Conservation (phyloP, 352 stramenopile genomes). For the Phytophthora crassamura region DNA sequence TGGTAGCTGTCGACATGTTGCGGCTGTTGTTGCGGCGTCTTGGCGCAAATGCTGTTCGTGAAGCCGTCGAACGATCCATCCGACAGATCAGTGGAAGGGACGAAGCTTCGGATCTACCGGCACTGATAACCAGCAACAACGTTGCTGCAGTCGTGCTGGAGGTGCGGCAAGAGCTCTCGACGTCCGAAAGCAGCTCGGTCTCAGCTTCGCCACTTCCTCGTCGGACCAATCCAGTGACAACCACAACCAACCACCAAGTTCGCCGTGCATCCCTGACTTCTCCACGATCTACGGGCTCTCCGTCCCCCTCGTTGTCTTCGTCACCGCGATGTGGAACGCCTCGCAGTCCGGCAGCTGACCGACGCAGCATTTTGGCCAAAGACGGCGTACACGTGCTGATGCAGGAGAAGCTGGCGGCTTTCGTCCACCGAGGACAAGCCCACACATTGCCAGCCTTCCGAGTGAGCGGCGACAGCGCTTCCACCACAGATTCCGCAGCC, state of each 20-base stretch:
- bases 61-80: constrained; percentile 33
- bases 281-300: constrained; percentile 19
- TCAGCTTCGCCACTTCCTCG: constrained; percentile 3
- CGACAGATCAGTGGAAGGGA: constrained; percentile 29
- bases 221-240: neutral
- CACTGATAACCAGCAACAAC: constrained; percentile 49
- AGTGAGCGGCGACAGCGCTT: constrained; percentile 46
- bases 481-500: constrained; percentile 37
- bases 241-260: constrained; percentile 6
- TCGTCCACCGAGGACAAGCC: constrained; percentile 44
- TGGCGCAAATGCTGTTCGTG: constrained; percentile 31
- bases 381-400: constrained; percentile 62
- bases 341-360: constrained; percentile 23
- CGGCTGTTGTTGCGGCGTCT: constrained; percentile 43
- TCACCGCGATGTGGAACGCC: constrained; percentile 16
- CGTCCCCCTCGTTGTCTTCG: constrained; percentile 10
- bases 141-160: constrained; percentile 45
- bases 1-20: constrained; percentile 56
- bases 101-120: constrained; percentile 17
- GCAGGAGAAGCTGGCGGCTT: constrained; percentile 54
- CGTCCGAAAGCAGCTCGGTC: neutral
- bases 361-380: constrained; percentile 55
- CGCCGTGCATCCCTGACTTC: constrained; percentile 9
- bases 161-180: constrained; percentile 30
- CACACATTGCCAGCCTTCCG: constrained; percentile 43